Evolutionary conservation across 805 yeast species (phyloP), one percentile per base, ranked within the genome.

Genomic region (Wickerhamiella slavikovae): DNA sequence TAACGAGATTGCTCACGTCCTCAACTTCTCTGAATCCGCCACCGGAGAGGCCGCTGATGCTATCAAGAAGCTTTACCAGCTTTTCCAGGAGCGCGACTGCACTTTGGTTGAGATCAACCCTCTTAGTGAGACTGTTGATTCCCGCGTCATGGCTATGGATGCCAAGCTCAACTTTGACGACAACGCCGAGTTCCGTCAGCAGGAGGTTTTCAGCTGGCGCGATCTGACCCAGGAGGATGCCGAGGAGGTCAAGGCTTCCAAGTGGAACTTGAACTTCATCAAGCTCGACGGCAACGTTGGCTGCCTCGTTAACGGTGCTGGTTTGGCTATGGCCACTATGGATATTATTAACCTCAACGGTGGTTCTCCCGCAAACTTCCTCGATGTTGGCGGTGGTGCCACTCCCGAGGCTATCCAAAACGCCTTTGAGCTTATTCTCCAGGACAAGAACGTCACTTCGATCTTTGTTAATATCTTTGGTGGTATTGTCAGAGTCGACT

Each of bases 351-450:
- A 89, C 64, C 70, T 89, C 48, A 78, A 82, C 63, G 95, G 96
- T 49, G 99, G 99, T 57, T 77, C 71, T 44, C 99, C 99, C 48
- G 99, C 98, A 42, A 89, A 89, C 68, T 89, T 89, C 70, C 70
- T 89, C 55, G 99, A 89, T 65, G 89, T 94, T 59, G 99, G 99
- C 66, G 99, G 99, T 65, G 93, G 94, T 57, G 98, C 99, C 46
- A 89, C 96, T 39, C 95, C 96, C 43, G 77, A 79, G 60, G 85
- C 98, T 49, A 89, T 89, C 52, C 91, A 83, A 64, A 76, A 76
- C 60, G 99, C 96, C 33, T 85, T 89, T 64, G 75, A 72, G 59
- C 69, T 89, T 57, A 85, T 89, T 49, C 63, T 91, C 51, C 67
- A 89, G 36, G 95, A 89, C 62, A 59, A 69, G 49, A 69, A 71